Evolutionary conservation across 2,329 filamentous ascomycete species (phyloP), one percentile per base, ranked within the genome.

Genomic region (Cryphonectria radicalis): DNA sequence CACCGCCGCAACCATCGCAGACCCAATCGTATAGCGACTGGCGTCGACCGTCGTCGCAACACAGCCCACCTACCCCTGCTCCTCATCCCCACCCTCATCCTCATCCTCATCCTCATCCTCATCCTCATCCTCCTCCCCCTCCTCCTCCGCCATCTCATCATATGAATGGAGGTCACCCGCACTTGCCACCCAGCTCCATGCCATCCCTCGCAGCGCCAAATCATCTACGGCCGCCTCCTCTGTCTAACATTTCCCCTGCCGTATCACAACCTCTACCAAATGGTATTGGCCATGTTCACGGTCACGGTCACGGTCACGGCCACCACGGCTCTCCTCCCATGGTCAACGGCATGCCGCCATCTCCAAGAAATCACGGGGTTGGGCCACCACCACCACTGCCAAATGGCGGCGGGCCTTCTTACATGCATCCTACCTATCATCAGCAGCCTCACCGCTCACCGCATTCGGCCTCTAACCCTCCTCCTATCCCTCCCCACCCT

Each of bases 41-140:
- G 84, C 83, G 85, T 69, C 84, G 85, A 28, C 82, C 83, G 19
- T 80, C 85, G 28, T 84, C 85, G 46, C 85, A 85, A 67, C 84
- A 86, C 72, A 73, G 74, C 3, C 82, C 83, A 53, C 82, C 87
- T 62, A 76, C 79, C 25, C 74, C 76, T 63, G 78, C 74, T 11
- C 74, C 77, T 28, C 74, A 87, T 62, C 77, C 79, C 22, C 75
- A 76, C 62, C 78, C 75, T 28, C 74, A 87, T 62, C 32, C 32
- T 32, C 32, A 3, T 32, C 32, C 32, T 32, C 32, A 32, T 32
- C 32, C 32, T 32, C 32, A 3, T 32, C 32, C 32, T 32, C 32
- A 32, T 32, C 74, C 76, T 63, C 78, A 74, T 11, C 74, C 77
- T 28, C 74, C 77, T 28, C 74, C 87, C 60, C 77, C 79, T n/a